phyloP scores from a whole-genome alignment of 345 rosid species.

The Dipteronia dyeriana region DNA sequence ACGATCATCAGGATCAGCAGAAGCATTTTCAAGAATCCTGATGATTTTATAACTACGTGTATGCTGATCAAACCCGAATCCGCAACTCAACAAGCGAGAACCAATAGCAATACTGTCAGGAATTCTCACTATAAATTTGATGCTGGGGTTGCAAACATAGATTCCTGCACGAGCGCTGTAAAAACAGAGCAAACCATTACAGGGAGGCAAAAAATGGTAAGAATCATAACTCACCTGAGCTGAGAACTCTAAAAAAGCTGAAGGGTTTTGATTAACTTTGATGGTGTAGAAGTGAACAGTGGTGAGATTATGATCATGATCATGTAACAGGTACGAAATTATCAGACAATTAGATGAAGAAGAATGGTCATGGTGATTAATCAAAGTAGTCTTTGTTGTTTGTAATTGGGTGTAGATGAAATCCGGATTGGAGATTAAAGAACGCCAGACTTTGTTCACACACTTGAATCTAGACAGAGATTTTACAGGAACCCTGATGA shows the following conservation, averaged over 20 bases:
- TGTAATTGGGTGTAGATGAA: conserved; percentile 18
- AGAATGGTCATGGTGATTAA: not conserved
- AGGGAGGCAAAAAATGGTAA: conserved; percentile 22
- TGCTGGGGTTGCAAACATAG: conserved; percentile 20
- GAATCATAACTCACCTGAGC: conserved; percentile 10
- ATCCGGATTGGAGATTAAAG: conserved; percentile 4
- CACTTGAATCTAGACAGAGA: conserved; percentile 17
- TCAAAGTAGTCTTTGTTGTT: not conserved
- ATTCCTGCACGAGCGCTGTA: conserved; percentile 15
- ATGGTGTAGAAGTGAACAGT: conserved; percentile 5
- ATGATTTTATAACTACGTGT: conserved; percentile 9
- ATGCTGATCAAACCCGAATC: conserved; percentile 25
- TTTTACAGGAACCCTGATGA: conserved; percentile 17
- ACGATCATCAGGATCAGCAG: too few relatives aligned
- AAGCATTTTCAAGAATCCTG: not conserved
- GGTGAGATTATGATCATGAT: not conserved
- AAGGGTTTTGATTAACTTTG: not conserved
- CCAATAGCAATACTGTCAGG: not conserved
- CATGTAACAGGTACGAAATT: conserved; percentile 7
- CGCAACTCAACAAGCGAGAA: conserved; percentile 18
- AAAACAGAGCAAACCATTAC: conserved; percentile 27
- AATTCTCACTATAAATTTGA: not conserved
- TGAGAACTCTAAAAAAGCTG: conserved; percentile 1
- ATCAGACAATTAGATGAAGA: not conserved
- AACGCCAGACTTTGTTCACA: conserved; percentile 8